Percentiles rank a stretch among this genome's conserved stretches.
phyloP scores from a whole-genome alignment of 345 rosid species.

The Sisymbrium irio region DNA sequence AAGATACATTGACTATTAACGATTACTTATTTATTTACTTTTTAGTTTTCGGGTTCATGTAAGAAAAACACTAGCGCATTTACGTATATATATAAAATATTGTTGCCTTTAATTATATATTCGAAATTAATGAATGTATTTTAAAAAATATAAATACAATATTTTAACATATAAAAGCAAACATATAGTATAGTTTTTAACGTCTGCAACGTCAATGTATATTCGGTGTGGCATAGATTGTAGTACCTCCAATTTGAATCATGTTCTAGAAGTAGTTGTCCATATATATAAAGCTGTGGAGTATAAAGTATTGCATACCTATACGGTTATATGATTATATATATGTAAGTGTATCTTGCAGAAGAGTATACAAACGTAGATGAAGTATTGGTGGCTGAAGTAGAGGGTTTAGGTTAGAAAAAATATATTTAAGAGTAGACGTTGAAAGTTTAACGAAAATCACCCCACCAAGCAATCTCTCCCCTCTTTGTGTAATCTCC shows the following conservation, averaged over 20 bases:
- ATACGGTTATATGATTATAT: not conserved
- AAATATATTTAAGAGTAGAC: constrained; percentile 37
- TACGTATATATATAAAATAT: no score
- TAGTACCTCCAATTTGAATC: constrained; percentile 3
- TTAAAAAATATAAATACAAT: not conserved
- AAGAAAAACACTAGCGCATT: not conserved
- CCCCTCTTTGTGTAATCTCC: no score
- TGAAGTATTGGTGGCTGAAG: constrained; percentile 42
- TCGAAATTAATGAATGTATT: not conserved
- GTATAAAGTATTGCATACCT: not conserved
- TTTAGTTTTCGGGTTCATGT: not conserved
- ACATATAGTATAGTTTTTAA: not conserved
- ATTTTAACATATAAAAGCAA: not conserved
- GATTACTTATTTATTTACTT: not conserved
- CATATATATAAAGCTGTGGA: constrained; percentile 2
- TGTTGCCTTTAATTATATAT: not conserved
- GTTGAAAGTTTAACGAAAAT: constrained; percentile 72
- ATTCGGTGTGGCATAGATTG: not conserved
- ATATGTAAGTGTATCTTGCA: constrained; percentile 5
- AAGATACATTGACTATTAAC: not conserved
- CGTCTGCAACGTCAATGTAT: not conserved
- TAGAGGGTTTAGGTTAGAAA: constrained; percentile 59
- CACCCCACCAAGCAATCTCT: constrained; percentile 69
- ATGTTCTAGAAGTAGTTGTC: constrained; percentile 26
- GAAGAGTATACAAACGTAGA: constrained; percentile 23